A percentile compares a stretch with the other conserved stretches of the same genome.
Evolutionary conservation across 2,329 filamentous ascomycete species (phyloP).

Genomic region (Chalara sp.): DNA sequence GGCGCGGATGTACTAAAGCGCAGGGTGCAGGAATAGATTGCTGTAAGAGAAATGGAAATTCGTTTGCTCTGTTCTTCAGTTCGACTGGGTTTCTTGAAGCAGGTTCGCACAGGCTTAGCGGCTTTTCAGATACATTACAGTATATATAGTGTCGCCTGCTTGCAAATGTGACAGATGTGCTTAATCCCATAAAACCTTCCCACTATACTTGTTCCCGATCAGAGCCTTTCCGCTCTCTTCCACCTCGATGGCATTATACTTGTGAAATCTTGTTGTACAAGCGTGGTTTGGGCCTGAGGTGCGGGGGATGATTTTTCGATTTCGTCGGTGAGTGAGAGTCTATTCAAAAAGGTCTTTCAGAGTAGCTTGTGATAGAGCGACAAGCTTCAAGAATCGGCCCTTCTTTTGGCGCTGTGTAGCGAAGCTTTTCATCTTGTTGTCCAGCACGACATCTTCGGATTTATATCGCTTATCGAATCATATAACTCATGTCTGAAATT

Average conservation of each 20-base stretch:
- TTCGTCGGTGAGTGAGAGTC: conserved; percentile 9
- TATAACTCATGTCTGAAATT: too few relatives aligned
- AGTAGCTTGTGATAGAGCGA: conserved; percentile 12
- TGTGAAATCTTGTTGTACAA: conserved; percentile 11
- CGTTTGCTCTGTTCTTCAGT: too few relatives aligned
- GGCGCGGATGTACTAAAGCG: too few relatives aligned
- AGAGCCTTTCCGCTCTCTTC: conserved; percentile 5
- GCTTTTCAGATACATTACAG: too few relatives aligned
- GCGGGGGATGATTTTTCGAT: conserved; percentile 12
- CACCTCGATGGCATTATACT: conserved; percentile 5
- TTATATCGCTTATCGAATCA: too few relatives aligned
- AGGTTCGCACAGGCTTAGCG: too few relatives aligned
- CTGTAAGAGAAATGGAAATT: too few relatives aligned
- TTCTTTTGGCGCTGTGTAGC: conserved; percentile 11
- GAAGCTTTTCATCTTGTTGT: conserved; percentile 12
- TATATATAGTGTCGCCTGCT: too few relatives aligned
- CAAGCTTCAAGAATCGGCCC: conserved; percentile 12
- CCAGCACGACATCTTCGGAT: conserved; percentile 6
- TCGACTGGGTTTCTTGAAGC: too few relatives aligned
- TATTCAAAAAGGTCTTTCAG: conserved; percentile 13
- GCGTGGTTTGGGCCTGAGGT: conserved; percentile 6
- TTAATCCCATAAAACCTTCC: conserved; percentile 7
- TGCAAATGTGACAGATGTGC: too few relatives aligned
- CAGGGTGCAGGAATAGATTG: too few relatives aligned
- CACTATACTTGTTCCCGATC: conserved; percentile 8